A percentile compares a stretch with the other conserved stretches of the same genome.
Conservation (phyloP, 2,329 filamentous ascomycete species). For the Samsoniella hepiali region DNA sequence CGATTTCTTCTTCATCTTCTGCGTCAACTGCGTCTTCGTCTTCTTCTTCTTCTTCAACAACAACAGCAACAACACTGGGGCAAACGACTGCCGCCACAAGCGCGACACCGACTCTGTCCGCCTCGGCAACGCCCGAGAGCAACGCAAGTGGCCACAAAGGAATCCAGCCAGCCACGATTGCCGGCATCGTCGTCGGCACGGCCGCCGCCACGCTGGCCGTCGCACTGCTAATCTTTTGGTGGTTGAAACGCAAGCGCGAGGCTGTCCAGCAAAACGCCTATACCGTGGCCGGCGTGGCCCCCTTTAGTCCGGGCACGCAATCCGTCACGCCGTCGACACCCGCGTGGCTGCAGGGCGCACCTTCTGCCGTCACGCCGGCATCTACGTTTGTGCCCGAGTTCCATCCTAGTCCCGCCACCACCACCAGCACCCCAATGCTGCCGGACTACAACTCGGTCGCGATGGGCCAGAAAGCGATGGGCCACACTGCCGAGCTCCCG, state of each 20-base stretch:
- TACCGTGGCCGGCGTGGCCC: neutral
- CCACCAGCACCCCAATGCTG: neutral
- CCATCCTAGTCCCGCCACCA: neutral
- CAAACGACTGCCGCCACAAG: neutral
- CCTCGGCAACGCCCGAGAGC: neutral
- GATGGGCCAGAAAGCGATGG: too few relatives aligned
- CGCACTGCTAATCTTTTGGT: slow-evolving; percentile 11
- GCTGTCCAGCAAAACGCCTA: neutral
- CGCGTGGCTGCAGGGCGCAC: neutral
- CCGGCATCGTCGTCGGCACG: slow-evolving; percentile 24
- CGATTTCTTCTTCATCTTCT: neutral
- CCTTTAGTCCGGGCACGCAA: neutral
- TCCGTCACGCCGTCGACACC: too few relatives aligned
- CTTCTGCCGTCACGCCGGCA: neutral
- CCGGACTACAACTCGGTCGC: neutral
- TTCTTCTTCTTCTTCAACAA: neutral
- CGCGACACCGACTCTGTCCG: neutral
- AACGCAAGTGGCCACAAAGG: neutral
- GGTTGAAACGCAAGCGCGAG: neutral
- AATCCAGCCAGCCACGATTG: slow-evolving; percentile 20
- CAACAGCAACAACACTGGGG: neutral
- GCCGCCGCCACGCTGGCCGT: slow-evolving; percentile 12
- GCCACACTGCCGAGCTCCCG: neutral
- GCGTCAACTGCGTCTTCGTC: neutral
- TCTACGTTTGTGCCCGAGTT: neutral